Evolutionary conservation across 176 grass and related monocot genomes (phyloP), one percentile per base, ranked within the genome.

Genomic region (Carex parvula): DNA sequence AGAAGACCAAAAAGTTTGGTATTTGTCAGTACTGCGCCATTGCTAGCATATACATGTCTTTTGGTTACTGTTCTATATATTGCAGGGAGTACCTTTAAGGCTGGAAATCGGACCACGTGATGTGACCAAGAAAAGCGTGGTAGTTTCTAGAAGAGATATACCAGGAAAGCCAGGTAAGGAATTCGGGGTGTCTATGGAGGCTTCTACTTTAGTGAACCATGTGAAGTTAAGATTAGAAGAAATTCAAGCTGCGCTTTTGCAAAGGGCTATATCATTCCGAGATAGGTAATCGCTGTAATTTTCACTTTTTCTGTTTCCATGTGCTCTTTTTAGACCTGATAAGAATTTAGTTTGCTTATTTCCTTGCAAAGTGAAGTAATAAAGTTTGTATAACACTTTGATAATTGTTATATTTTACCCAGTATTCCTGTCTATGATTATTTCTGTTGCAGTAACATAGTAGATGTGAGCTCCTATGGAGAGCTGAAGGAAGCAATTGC

Each of bases 81-180:
- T 75, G 80, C 80, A 95, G 96, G 96, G 93, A 39, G 83, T 95
- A 70, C 96, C 96, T 70, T 67, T 98, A 69, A 93, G 93, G 84
- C 87, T 95, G 74, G 96, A 98, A 89, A 79, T 98, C 5, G 96
- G 96, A 77, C 91, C 93, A 58, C 93, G 91, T 81, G 96, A 98
- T 86, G 93, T 95, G 33, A 88, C 85, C 64, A 98, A 95, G 64
- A 87, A 81, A 65, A 89, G 88, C 54, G 86, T 98, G 63, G 96
- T 98, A 42, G 67, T 95, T 84, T 98, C 89, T 65, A 90, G 89
- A 73, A 89, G 91, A 87, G 93, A 98, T 89, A 39, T 98, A 78
- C 96, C 93, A 78, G 93, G 93, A 84, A 98, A 98, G 63, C 85
- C 89, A 83, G 96, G 96, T 64, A 98, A 98, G 88, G 96, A 98